Evolutionary conservation across 2,329 filamentous ascomycete genomes (phyloP).

Genomic region (Fusarium siculi): DNA sequence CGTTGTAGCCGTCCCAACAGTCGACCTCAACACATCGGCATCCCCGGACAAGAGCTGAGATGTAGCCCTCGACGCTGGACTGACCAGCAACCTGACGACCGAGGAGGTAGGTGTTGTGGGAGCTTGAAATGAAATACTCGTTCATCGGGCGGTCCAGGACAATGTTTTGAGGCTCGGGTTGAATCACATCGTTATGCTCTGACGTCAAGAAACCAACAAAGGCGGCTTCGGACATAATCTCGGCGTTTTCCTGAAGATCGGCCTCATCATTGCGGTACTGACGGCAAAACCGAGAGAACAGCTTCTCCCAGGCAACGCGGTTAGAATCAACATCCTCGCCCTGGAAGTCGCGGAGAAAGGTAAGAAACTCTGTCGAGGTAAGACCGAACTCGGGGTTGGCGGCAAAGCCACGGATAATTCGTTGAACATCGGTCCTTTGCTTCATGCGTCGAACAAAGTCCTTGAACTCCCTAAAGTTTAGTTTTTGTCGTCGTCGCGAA

Average conservation of each 20-base stretch:
- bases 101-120: slow-evolving; percentile 96
- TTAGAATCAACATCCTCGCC: slow-evolving; percentile 78
- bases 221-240: slow-evolving; percentile 78
- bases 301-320: slow-evolving; percentile 72
- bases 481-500: slow-evolving; percentile 67
- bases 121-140: slow-evolving; percentile 98
- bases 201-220: slow-evolving; percentile 84
- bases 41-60: slow-evolving; percentile 84
- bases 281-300: slow-evolving; percentile 77
- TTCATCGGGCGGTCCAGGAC: slow-evolving; percentile 86
- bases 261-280: slow-evolving; percentile 62
- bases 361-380: slow-evolving; percentile 76
- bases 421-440: slow-evolving; percentile 81
- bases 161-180: slow-evolving; percentile 68
- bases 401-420: slow-evolving; percentile 74
- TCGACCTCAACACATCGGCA: slow-evolving; percentile 98
- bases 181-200: slow-evolving; percentile 74
- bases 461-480: slow-evolving; percentile 85
- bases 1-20: slow-evolving; percentile 94
- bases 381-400: slow-evolving; percentile 71
- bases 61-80: slow-evolving; percentile 95
- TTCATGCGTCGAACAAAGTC: slow-evolving; percentile 86
- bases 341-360: slow-evolving; percentile 79
- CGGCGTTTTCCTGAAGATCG: slow-evolving; percentile 55
- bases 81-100: slow-evolving; percentile 90